These are phyloP conservation scores for Populus euphratica DNA, from an alignment of 345 rosid genomes.

Conservation along the genomic window DNA sequence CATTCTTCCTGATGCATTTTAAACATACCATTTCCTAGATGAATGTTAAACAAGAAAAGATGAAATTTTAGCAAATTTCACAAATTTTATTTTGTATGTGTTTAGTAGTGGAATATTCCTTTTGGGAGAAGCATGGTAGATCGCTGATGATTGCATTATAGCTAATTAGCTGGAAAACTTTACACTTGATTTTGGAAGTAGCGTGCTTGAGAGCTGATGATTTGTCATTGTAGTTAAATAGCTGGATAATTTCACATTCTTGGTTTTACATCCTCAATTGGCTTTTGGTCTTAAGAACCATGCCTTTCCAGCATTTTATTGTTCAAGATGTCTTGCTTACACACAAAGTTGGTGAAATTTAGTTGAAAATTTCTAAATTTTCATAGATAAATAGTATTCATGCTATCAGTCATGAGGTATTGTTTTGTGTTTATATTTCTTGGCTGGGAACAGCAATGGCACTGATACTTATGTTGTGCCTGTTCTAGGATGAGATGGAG, in stretches of 20 bases:
- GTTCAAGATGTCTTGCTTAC: background rate
- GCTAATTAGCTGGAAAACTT: background rate
- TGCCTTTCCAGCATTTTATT: background rate
- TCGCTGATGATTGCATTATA: background rate
- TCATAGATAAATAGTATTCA: background rate
- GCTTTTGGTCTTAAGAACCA: background rate
- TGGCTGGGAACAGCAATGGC: background rate
- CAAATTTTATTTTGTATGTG: background rate
- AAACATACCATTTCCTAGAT: too few relatives aligned
- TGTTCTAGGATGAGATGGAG: constrained; percentile 54
- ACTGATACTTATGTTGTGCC: background rate
- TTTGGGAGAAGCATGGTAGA: background rate
- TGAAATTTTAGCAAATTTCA: background rate
- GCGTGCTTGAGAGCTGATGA: background rate
- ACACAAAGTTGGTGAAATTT: background rate
- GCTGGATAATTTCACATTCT: background rate
- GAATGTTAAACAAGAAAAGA: background rate
- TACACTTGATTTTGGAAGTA: background rate
- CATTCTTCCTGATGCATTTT: background rate
- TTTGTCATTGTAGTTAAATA: background rate
- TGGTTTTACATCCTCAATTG: background rate
- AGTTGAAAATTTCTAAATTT: background rate
- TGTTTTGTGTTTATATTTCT: background rate
- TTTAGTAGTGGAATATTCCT: background rate
- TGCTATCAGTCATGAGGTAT: background rate